phyloP scores from a whole-genome alignment of 768 basidiomycete genomes.

The Auriscalpium vulgare region DNA sequence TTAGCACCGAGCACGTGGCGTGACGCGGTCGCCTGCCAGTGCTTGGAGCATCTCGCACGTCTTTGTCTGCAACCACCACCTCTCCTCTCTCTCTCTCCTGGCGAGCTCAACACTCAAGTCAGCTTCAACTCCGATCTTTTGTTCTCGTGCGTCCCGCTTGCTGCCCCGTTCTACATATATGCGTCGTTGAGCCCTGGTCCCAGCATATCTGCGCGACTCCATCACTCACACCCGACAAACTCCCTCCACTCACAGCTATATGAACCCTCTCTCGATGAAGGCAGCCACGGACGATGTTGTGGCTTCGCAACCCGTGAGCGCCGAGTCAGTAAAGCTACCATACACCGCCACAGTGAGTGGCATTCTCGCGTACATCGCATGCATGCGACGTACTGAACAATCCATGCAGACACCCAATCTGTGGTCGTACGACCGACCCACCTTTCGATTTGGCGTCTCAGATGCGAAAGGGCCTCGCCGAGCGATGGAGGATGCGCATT shows the following conservation, averaged over 20 bases:
- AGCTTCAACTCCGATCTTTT: neutral
- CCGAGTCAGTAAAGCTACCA: constrained; percentile 1
- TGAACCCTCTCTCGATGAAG: constrained; percentile 1
- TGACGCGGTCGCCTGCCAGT: neutral
- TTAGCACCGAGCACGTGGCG: neutral
- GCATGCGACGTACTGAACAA: neutral
- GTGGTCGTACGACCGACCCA: constrained; percentile 56
- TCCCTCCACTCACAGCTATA: neutral
- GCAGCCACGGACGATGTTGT: neutral
- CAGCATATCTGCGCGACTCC: no score
- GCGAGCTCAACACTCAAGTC: no score
- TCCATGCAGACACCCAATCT: constrained; percentile 57
- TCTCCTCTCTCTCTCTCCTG: neutral
- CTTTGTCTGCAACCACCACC: neutral
- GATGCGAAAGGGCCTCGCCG: constrained; percentile 88
- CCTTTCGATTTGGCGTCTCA: constrained; percentile 45
- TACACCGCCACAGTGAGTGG: constrained; percentile 13
- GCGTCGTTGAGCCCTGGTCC: no score
- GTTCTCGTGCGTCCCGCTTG: neutral
- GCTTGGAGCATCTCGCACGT: neutral
- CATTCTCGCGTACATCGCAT: neutral
- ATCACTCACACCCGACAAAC: neutral
- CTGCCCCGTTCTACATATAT: neutral
- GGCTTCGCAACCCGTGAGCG: constrained; percentile 1
- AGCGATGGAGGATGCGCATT: constrained; percentile 97